Evolutionary conservation across 2,329 filamentous ascomycete species (phyloP).

Genomic region (Pezizomycotina sp.): DNA sequence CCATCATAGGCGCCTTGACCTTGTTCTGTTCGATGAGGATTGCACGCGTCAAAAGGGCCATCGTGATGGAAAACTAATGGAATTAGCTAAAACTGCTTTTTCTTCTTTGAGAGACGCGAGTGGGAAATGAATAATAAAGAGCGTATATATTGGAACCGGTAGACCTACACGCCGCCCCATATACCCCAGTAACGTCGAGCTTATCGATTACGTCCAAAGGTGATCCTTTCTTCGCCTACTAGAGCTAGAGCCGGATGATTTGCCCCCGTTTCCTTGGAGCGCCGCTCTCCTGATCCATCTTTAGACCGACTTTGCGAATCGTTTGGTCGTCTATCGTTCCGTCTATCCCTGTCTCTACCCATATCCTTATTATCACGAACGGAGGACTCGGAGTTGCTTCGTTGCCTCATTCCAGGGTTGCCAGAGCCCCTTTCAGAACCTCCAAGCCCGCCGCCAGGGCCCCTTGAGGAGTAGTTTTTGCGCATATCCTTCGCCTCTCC

Average conservation of each 20-base stretch:
- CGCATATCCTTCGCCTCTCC: too few relatives aligned
- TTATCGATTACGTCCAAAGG: conserved; percentile 85
- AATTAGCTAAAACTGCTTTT: too few relatives aligned
- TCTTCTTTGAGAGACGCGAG: too few relatives aligned
- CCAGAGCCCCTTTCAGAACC: conserved; percentile 3
- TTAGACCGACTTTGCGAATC: conserved; percentile 29
- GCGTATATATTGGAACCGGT: conserved; percentile 1
- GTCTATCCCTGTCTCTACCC: conserved; percentile 41
- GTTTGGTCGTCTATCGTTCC: conserved; percentile 40
- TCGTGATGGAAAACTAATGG: conserved; percentile 86
- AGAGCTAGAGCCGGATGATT: too few relatives aligned
- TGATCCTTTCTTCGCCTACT: conserved; percentile 27
- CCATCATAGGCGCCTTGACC: conserved; percentile 80
- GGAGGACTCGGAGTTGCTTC: conserved; percentile 64
- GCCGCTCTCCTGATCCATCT: conserved; percentile 28
- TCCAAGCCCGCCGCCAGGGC: conserved; percentile 1
- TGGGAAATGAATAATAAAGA: conserved; percentile 1
- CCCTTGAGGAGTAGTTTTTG: conserved; percentile 9
- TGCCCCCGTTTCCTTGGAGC: conserved; percentile 26
- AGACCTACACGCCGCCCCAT: conserved; percentile 69
- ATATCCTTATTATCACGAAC: conserved; percentile 42
- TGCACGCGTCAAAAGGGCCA: conserved; percentile 90
- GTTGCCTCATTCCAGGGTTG: conserved; percentile 12
- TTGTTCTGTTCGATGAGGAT: conserved; percentile 80
- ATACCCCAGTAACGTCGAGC: conserved; percentile 88